These are phyloP conservation scores for Boletales sp. DNA, from an alignment of 768 basidiomycete species.

Conservation along the genomic window DNA sequence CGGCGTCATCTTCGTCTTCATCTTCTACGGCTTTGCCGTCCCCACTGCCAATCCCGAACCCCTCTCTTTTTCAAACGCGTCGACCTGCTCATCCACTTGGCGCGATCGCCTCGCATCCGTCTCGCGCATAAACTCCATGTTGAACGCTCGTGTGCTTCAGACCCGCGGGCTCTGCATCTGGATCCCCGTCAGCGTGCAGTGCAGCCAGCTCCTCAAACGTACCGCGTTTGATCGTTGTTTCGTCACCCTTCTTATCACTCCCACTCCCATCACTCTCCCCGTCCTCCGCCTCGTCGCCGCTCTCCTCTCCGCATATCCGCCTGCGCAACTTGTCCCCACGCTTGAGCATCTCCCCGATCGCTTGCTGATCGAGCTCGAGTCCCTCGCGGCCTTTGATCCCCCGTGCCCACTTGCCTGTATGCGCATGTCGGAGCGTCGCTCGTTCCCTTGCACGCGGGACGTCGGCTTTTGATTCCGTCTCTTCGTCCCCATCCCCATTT, in stretches of 20 bases:
- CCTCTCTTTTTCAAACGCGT: constrained; percentile 73
- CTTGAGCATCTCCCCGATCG: constrained; percentile 83
- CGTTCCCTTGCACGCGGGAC: constrained; percentile 80
- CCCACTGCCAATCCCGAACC: constrained; percentile 37
- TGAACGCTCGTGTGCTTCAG: constrained; percentile 64
- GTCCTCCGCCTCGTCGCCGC: constrained; percentile 50
- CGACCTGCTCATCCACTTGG: constrained; percentile 57
- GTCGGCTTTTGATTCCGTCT: constrained; percentile 62
- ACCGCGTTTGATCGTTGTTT: constrained; percentile 46
- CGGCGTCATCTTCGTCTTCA: constrained; percentile 25
- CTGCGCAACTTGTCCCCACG: constrained; percentile 74
- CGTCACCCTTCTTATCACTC: constrained; percentile 35
- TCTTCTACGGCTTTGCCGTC: constrained; percentile 10
- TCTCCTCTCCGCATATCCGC: constrained; percentile 69
- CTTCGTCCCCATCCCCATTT: constrained; percentile 34
- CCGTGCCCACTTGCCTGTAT: constrained; percentile 85
- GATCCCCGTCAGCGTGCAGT: constrained; percentile 39
- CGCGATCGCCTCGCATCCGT: constrained; percentile 67
- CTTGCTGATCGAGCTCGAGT: constrained; percentile 58
- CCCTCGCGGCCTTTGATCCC: constrained; percentile 68
- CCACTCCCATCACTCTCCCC: constrained; percentile 34
- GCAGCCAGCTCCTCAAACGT: constrained; percentile 77
- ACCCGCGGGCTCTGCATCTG: constrained; percentile 18
- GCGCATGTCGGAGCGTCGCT: constrained; percentile 85
- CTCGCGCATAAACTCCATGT: constrained; percentile 98